phyloP scores from a whole-genome alignment of 108 stramenopile species.

The Pseudonitzschia delicatissima region DNA sequence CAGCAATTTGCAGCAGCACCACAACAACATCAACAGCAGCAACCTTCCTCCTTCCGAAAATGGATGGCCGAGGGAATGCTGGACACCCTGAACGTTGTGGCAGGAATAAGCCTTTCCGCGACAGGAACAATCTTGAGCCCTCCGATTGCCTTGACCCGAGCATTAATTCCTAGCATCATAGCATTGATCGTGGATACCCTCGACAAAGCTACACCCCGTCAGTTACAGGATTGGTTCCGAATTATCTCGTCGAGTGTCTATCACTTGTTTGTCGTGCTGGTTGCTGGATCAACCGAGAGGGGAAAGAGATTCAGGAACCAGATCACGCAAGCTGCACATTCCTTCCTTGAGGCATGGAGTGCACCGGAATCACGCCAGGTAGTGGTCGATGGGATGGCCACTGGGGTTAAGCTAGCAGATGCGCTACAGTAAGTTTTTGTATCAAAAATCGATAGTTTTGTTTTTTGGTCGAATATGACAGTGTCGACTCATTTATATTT shows the following conservation, averaged over 20 bases:
- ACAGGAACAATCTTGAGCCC: conserved; percentile 48
- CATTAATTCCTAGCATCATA: conserved; percentile 37
- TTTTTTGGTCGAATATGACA: not conserved
- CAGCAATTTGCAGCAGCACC: no score
- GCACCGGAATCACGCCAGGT: conserved; percentile 56
- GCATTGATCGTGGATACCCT: conserved; percentile 26
- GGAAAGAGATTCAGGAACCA: conserved; percentile 27
- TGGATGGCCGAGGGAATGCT: conserved; percentile 36
- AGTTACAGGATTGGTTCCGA: conserved; percentile 54
- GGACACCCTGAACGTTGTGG: conserved; percentile 37
- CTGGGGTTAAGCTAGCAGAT: conserved; percentile 55
- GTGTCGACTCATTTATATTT: no score
- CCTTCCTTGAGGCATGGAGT: conserved; percentile 36
- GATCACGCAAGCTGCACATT: conserved; percentile 16
- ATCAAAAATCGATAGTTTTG: not conserved
- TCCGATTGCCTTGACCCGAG: conserved; percentile 47
- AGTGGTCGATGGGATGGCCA: conserved; percentile 61
- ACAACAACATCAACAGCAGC: not conserved
- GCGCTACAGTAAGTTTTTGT: conserved; percentile 47
- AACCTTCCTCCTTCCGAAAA: conserved; percentile 5
- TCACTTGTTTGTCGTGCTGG: conserved; percentile 41
- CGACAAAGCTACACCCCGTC: conserved; percentile 32
- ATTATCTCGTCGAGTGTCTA: conserved; percentile 38
- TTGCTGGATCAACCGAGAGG: conserved; percentile 19
- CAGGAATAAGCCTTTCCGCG: conserved; percentile 43